phyloP scores from a whole-genome alignment of 805 yeast genomes.

The Cyberlindnera xylosilytica region DNA sequence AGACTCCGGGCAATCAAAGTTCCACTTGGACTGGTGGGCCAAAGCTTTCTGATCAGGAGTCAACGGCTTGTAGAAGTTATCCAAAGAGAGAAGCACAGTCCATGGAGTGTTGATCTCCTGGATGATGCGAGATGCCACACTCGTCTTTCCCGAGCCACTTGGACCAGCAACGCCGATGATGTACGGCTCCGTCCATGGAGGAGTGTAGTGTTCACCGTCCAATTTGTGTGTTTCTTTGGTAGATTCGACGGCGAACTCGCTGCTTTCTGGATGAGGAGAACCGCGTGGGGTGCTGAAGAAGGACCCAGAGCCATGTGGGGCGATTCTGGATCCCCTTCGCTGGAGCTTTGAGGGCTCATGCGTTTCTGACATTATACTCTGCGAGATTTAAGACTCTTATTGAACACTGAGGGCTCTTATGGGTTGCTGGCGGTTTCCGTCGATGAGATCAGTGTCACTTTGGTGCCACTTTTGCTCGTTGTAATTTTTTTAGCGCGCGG shows the following conservation, averaged over 20 bases:
- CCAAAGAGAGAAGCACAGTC: slow-evolving; percentile 87
- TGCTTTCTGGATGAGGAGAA: not conserved
- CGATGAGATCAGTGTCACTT: too few species aligned
- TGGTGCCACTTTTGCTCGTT: too few species aligned
- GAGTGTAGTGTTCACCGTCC: slow-evolving; percentile 41
- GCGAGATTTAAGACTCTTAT: too few species aligned
- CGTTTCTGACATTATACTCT: too few species aligned
- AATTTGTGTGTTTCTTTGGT: not conserved
- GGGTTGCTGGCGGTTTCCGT: too few species aligned
- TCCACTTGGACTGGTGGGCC: slow-evolving; percentile 73
- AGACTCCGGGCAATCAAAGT: slow-evolving; percentile 86
- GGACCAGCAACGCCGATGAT: slow-evolving; percentile 86
- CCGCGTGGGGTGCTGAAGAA: slow-evolving; percentile 7
- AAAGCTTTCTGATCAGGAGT: slow-evolving; percentile 51
- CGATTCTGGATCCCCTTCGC: slow-evolving; percentile 16
- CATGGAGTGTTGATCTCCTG: slow-evolving; percentile 83
- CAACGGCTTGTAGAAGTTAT: slow-evolving; percentile 85
- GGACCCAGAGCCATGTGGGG: slow-evolving; percentile 16
- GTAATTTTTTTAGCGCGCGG: too few species aligned
- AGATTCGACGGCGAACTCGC: too few species aligned
- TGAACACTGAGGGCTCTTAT: too few species aligned
- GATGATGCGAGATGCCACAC: slow-evolving; percentile 81
- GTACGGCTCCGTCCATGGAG: slow-evolving; percentile 89
- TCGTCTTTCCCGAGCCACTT: slow-evolving; percentile 91
- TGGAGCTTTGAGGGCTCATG: not conserved